These are phyloP conservation scores for Suhomyces sp. DNA, from an alignment of 805 yeast genomes.

Conservation along the genomic window DNA sequence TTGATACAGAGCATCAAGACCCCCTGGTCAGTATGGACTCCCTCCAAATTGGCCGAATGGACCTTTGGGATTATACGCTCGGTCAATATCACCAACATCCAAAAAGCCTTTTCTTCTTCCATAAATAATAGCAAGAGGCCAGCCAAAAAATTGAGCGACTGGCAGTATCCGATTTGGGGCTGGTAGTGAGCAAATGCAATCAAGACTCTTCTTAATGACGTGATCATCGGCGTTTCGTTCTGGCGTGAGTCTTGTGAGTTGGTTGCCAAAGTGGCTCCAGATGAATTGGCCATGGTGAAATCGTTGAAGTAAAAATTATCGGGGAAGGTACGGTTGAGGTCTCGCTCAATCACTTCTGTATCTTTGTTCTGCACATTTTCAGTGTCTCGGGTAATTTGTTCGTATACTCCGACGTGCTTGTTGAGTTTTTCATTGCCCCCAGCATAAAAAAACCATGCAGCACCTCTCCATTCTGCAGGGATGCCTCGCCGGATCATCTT, in stretches of 20 bases:
- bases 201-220: constrained; percentile 74
- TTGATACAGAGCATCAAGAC: constrained; percentile 82
- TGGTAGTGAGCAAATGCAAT: constrained; percentile 80
- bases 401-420: constrained; percentile 73
- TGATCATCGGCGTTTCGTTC: constrained; percentile 63
- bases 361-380: constrained; percentile 58
- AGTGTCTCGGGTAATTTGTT: constrained; percentile 60
- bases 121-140: constrained; percentile 80
- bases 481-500: constrained; percentile 86
- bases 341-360: constrained; percentile 91
- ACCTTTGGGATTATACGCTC: constrained; percentile 85
- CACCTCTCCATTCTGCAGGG: constrained; percentile 97
- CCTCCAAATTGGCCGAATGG: constrained; percentile 86
- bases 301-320: constrained; percentile 80
- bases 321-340: constrained; percentile 90
- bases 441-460: constrained; percentile 95
- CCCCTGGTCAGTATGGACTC: constrained; percentile 94
- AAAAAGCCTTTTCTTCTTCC: constrained; percentile 87
- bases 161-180: constrained; percentile 94
- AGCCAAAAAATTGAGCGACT: constrained; percentile 87
- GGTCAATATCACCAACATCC: constrained; percentile 93
- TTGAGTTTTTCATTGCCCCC: constrained; percentile 73
- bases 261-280: constrained; percentile 1
- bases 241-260: not conserved
- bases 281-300: constrained; percentile 12